Base-by-base conservation (phyloP, 2,329 filamentous ascomycete species). In the Ophiocordyceps unilateralis region DNA sequence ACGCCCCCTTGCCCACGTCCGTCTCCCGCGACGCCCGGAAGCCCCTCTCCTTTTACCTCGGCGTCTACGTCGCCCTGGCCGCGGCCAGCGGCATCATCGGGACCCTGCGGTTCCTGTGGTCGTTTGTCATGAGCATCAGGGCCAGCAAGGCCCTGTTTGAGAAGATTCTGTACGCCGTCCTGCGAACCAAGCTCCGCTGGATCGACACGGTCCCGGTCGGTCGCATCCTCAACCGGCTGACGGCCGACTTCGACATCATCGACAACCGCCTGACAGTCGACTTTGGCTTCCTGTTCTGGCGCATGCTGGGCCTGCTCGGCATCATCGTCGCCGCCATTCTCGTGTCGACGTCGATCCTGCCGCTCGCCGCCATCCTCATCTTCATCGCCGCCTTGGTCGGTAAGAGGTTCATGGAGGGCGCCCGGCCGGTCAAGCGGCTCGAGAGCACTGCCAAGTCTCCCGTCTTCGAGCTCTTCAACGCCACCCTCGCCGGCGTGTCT, bases 201-300 rank as follows among this genome's bases (percentile, higher is more conserved):
- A 68, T 89, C 32, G 83, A 89, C 54, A 88, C 83, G 0, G 78
- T 86, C 0, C 84, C 84, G 0, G 66, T 86, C 1, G 83, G 83
- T 2, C 74, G 83, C 39, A 74, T 88, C 32, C 65, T 88, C 19
- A 89, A 89, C 59, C 72, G 83, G 2, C 85, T 88, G 56, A 85
- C 82, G 0, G 68, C 79, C 3, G 83, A 89, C 58, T 87, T 89
- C 58, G 76, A 79, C 50, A 70, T 77, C 36, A 72, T 88, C 41
- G 83, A 89, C 59, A 77, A 72, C 7, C 68, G 74, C 30, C 63
- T 87, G 41, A 73, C 77, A 7, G 71, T 72, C 49, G 74, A 82
- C 41, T 57, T 85, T 47, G 70, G 68, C 5, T 76, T 78, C 50
- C 69, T 76, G 26, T 61, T 74, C 20, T 70, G 71, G 51, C 70